Evolutionary conservation across 78 protist genomes (phyloP).

Genomic region (Dictyostelium capitatum): DNA sequence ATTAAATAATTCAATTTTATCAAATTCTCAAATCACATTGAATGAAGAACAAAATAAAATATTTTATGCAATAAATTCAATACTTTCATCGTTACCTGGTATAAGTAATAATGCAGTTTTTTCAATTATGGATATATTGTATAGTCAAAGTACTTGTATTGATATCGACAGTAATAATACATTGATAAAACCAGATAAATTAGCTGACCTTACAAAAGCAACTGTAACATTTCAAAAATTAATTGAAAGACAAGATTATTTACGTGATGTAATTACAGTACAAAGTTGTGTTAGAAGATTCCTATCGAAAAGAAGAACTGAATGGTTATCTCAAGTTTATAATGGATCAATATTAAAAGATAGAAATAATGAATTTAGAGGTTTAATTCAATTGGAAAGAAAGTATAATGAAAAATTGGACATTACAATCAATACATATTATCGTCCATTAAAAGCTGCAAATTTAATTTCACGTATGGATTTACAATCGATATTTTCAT

Average conservation of each 20-base stretch:
- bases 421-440: slow-evolving; percentile 20
- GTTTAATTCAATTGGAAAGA: slow-evolving; percentile 51
- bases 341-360: slow-evolving; percentile 41
- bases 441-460: slow-evolving; percentile 29
- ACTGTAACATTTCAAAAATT: not conserved
- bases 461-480: slow-evolving; percentile 3
- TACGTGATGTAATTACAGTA: slow-evolving; percentile 53
- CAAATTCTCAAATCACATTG: not conserved
- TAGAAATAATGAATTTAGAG: slow-evolving; percentile 67
- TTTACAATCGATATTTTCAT: slow-evolving; percentile 45
- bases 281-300: slow-evolving; percentile 78
- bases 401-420: slow-evolving; percentile 40
- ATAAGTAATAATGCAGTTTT: slow-evolving; percentile 9
- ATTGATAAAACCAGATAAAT: not conserved
- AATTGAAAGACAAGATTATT: slow-evolving; percentile 45
- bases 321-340: slow-evolving; percentile 54
- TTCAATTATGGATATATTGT: slow-evolving; percentile 47
- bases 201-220: not conserved
- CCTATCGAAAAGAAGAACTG: slow-evolving; percentile 39
- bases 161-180: slow-evolving; percentile 33
- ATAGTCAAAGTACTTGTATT: slow-evolving; percentile 13
- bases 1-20: not conserved
- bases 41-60: slow-evolving; percentile 54
- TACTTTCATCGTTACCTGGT: slow-evolving; percentile 45
- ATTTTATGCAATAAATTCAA: slow-evolving; percentile 36